Evolutionary conservation across 2,329 filamentous ascomycete genomes (phyloP), one percentile per base, ranked within the genome.

Genomic region (Trichoderma sp.): DNA sequence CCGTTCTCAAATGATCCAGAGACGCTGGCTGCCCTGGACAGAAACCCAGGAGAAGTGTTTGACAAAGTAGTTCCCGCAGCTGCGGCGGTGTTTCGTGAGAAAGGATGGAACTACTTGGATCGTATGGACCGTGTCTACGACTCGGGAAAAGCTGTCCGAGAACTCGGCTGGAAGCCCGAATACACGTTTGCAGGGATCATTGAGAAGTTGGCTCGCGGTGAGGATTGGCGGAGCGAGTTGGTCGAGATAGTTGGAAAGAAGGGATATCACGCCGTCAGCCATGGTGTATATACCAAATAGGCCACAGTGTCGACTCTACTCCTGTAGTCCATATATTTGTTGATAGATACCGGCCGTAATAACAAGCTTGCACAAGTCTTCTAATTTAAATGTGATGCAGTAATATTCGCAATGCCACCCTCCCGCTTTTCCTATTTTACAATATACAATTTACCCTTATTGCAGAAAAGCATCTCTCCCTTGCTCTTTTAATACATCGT

Each of bases 401-500:
- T 28, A 21, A n/a, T 28, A n/a, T n/a, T 3, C n/a, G 2, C 12
- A 14, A 56, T n/a, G 63, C 21, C 5, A 5, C 30, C 28, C 24
- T 9, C 26, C 14, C 3, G 9, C 26, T 26, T 6, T n/a, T 21
- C 30, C 24, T 32, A 51, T 39, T 36, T 8, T 51, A 15, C 36
- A 32, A 7, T 36, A 15, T 6, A 9, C 24, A 11, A 8, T 51
- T 47, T 7, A 51, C 3, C 11, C 6, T 21, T 30, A 74, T 24
- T 71, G 56, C 57, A 81, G 21, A 60, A 76, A 77, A 0, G 75
- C 76, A 0, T 74, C 74, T 26, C 77, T 77, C 0, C 77, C 74
- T 64, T 84, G 76, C 26, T 82, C 80, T 28, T 70, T 80, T 75
- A 97, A 83, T n/a, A 97, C 94, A 74, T 90, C 88, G 80, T 92